Base-by-base conservation (phyloP, 2,329 filamentous ascomycete genomes). In the Balansia obtecta region DNA sequence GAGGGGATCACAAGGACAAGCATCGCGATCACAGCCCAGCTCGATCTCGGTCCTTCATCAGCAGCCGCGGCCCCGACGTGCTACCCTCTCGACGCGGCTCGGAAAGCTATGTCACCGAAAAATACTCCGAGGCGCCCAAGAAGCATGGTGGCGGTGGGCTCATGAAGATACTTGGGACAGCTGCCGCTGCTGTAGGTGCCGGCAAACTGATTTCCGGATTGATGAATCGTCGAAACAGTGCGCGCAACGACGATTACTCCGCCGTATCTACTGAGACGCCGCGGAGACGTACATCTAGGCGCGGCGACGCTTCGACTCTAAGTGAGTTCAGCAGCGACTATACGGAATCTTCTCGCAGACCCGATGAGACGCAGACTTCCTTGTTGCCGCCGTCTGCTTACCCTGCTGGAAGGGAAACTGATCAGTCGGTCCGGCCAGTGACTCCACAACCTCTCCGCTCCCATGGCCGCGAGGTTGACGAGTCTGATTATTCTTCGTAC, bases 61-160 rank as follows among this genome's bases (percentile, higher is more conserved):
- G 63, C 38, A 68, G 63, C 47, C 64, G 68, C 30, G 67, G 62
- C 6, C 70, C 73, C 1, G 75, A 80, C 52, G 74, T 77, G 1
- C 58, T 79, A 10, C 66, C 76, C 1, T 80, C 77, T 0, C 69
- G 75, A 41, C 67, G 70, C 33, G 71, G 63, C 3, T 82, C 79
- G 0, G 72, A 71, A 4, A 84, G 80, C 48, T 82, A 80, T 55
- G 67, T 76, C 34, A 77, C 84, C 39, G 83, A 88, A 56, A 87
- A 88, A 62, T 76, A 77, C 51, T 77, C 76, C 0, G 75, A 81
- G n/a, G 55, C 62, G 49, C 56, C 59, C 30, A 68, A 68, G 22
- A 71, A 63, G 58, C 64, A 61, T 51, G 64, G 61, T 51, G 64
- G 69, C 38, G 75, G 76, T 16, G 80, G 82, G 9, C 74, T 85